Evolutionary conservation across 2,329 filamentous ascomycete species (phyloP).

Genomic region (Colletotrichum sp.): DNA sequence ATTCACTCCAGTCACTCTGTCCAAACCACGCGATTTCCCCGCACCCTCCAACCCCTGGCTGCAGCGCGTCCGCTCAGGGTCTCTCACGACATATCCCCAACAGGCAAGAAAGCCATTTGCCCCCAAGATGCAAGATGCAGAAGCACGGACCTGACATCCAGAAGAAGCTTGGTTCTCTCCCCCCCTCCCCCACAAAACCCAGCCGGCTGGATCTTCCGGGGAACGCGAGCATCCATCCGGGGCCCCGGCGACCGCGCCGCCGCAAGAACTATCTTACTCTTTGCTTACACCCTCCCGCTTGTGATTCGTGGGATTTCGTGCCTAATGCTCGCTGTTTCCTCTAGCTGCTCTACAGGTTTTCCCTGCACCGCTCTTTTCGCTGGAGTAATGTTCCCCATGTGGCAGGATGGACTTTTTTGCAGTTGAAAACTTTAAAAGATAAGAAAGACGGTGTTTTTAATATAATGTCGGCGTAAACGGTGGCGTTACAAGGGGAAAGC

Average conservation of each 20-base stretch:
- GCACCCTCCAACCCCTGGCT: background rate
- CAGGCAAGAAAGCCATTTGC: background rate
- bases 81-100: background rate
- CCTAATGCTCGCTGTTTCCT: background rate
- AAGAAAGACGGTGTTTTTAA: background rate
- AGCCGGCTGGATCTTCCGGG: background rate
- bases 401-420: background rate
- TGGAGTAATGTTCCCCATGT: background rate
- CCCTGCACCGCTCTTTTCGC: background rate
- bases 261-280: background rate
- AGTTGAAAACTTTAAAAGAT: background rate
- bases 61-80: background rate
- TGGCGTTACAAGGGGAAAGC: background rate
- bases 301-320: background rate
- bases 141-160: slow-evolving; percentile 1
- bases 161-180: background rate
- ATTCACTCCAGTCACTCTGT: background rate
- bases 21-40: background rate
- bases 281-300: background rate
- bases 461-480: background rate
- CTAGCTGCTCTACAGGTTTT: background rate
- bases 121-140: background rate
- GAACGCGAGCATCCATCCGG: background rate
- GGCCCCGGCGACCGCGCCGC: background rate
- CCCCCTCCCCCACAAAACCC: background rate